Base-by-base conservation (phyloP, 2,329 filamentous ascomycete species). In the Botryotinia convoluta region DNA sequence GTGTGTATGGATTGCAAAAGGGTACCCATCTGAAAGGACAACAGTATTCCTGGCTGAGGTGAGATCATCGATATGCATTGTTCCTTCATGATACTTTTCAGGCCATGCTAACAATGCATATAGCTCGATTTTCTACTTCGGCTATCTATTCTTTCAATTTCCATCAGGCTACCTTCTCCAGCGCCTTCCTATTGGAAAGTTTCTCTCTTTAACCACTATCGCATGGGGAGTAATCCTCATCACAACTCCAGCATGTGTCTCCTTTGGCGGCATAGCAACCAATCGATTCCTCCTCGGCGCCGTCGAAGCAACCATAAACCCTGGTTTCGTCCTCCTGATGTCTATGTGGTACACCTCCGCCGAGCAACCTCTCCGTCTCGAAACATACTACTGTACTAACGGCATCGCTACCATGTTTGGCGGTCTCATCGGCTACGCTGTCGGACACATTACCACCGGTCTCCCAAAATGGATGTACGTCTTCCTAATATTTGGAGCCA, bases 241-340 rank as follows among this genome's bases (percentile, higher is more conserved):
- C 74, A 83, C 84, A 0, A 86, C 84, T 0, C 84, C 85, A 16
- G 87, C 85, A 54, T 87, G 86, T 76, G 85, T 84, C 62, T 87
- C 87, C 78, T 93, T 89, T 77, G 82, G 84, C 0, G 88, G 90
- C 1, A 88, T 90, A 1, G 85, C 91, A 37, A 88, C 87, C 0
- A 75, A 88, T 76, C 80, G 87, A 6, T 89, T 89, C 82, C 85
- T 87, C 67, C 82, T 90, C 1, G 88, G 88, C 0, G 83, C 88
- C 9, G 79, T 90, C 1, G 88, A 90, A 77, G 84, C 83, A 4
- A 85, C 87, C 35, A 85, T 90, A 51, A 87, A 85, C 1, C 88
- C 88, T 0, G 86, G 82, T 1, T 84, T 83, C 68, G 82, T 84
- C 57, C 77, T 83, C 7, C 76, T 83, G 1, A 82, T 82, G 70